phyloP scores from a whole-genome alignment of 2,329 filamentous ascomycete species.

The Penicillium sp. region DNA sequence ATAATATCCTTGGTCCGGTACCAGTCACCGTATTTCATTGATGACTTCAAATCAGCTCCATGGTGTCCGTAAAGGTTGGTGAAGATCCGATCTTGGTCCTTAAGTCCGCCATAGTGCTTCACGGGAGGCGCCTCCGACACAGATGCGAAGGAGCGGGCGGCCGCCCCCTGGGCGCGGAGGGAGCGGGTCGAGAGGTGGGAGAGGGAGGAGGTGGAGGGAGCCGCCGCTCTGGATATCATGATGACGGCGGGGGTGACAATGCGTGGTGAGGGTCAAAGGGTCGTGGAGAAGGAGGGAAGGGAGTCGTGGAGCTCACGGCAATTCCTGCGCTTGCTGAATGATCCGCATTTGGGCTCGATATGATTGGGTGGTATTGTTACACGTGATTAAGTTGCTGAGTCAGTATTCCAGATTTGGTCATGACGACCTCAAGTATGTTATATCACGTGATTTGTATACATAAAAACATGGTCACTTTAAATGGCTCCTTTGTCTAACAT shows the following conservation, averaged over 20 bases:
- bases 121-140: conserved; percentile 66
- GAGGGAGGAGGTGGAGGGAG: conserved; percentile 43
- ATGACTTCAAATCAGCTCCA: conserved; percentile 85
- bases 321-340: conserved; percentile 41
- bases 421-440: conserved; percentile 4
- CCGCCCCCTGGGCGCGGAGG: conserved; percentile 40
- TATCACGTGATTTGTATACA: not conserved
- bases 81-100: conserved; percentile 98
- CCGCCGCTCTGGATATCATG: conserved; percentile 48
- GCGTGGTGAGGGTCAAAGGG: conserved; percentile 27
- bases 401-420: conserved; percentile 12
- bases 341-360: conserved; percentile 35
- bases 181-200: conserved; percentile 41
- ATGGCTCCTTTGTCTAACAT: not conserved
- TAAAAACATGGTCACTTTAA: not conserved
- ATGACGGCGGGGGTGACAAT: conserved; percentile 35
- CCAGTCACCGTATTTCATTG: conserved; percentile 98
- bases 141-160: conserved; percentile 70
- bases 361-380: conserved; percentile 33
- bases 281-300: conserved; percentile 25
- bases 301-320: conserved; percentile 31
- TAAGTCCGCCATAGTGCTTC: conserved; percentile 76
- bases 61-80: conserved; percentile 96
- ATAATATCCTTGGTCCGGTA: conserved; percentile 99
- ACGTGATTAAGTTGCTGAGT: conserved; percentile 31